Conservation (phyloP, 495 filamentous ascomycete genomes). For the Neurospora sp. region DNA sequence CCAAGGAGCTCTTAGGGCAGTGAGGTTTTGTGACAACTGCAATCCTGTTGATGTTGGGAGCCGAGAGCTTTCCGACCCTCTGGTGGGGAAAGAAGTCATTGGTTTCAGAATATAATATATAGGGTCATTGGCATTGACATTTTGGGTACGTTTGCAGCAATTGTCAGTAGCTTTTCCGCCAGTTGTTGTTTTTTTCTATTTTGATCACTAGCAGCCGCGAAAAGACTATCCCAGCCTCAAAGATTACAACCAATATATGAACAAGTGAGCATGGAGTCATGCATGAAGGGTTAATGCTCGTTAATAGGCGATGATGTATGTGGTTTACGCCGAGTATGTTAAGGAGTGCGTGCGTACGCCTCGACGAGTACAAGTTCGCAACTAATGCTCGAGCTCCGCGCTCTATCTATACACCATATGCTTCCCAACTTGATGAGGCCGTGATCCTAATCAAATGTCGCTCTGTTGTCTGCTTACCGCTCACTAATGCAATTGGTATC, state of each 20-base stretch:
- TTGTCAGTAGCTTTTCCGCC: not conserved
- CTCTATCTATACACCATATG: not conserved
- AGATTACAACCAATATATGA: not conserved
- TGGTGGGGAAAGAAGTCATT: not conserved
- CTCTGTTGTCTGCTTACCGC: not conserved
- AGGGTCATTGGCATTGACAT: not conserved
- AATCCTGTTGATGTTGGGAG: not conserved
- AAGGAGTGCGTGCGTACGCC: not conserved
- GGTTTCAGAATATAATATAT: not conserved
- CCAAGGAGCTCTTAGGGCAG: slow-evolving; percentile 34
- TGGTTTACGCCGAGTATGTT: not conserved
- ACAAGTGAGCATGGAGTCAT: not conserved
- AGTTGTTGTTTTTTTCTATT: not conserved
- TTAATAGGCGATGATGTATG: not conserved
- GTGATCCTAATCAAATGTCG: not conserved
- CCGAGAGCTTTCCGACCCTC: not conserved
- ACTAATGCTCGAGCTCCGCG: not conserved
- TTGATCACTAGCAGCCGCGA: not conserved
- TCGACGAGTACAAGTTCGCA: not conserved
- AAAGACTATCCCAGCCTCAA: not conserved
- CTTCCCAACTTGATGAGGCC: not conserved
- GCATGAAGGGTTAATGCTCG: not conserved
- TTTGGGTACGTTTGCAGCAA: not conserved
- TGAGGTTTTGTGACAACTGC: slow-evolving; percentile 8
- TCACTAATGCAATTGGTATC: not conserved